A percentile compares a stretch with the other conserved stretches of the same genome.
These are phyloP conservation scores for Exophiala aquamarina DNA, from an alignment of 2,329 filamentous ascomycete species.

Conservation along the genomic window DNA sequence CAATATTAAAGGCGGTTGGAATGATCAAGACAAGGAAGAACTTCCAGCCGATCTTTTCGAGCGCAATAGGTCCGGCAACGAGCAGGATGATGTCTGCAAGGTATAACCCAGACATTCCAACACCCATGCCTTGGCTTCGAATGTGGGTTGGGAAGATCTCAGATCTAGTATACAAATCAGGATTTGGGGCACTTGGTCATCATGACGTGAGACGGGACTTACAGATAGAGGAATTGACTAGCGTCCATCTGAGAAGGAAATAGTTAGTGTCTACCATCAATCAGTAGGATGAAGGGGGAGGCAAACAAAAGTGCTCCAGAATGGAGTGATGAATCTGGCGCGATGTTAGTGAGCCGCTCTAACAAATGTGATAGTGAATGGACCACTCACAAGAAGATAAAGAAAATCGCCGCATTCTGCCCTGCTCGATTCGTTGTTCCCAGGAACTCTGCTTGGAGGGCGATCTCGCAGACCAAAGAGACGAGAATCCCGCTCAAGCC, in stretches of 20 bases:
- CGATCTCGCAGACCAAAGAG: constrained; percentile 41
- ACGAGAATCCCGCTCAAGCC: constrained; percentile 43
- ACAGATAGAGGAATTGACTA: constrained; percentile 48
- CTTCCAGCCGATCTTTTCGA: constrained; percentile 36
- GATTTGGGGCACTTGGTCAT: no score
- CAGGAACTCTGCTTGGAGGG: constrained; percentile 36
- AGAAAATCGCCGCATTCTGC: constrained; percentile 40
- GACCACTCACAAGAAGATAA: constrained; percentile 43
- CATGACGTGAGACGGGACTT: constrained; percentile 39
- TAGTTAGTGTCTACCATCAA: neutral
- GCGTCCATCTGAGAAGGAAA: constrained; percentile 39
- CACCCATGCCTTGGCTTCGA: constrained; percentile 25
- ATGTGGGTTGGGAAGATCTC: constrained; percentile 27
- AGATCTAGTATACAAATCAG: constrained; percentile 20
- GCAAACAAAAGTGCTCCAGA: constrained; percentile 20
- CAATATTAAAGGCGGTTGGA: constrained; percentile 34
- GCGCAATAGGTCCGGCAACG: constrained; percentile 34
- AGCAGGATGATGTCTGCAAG: constrained; percentile 38
- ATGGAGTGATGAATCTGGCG: constrained; percentile 19
- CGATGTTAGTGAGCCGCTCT: neutral
- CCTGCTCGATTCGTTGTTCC: constrained; percentile 36
- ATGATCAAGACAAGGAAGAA: constrained; percentile 41
- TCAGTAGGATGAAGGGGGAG: neutral
- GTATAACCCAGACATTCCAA: constrained; percentile 32
- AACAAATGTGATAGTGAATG: constrained; percentile 5